A percentile compares a stretch with the other conserved stretches of the same genome.
phyloP scores from a whole-genome alignment of 768 basidiomycete genomes.

The Trametes meyenii region DNA sequence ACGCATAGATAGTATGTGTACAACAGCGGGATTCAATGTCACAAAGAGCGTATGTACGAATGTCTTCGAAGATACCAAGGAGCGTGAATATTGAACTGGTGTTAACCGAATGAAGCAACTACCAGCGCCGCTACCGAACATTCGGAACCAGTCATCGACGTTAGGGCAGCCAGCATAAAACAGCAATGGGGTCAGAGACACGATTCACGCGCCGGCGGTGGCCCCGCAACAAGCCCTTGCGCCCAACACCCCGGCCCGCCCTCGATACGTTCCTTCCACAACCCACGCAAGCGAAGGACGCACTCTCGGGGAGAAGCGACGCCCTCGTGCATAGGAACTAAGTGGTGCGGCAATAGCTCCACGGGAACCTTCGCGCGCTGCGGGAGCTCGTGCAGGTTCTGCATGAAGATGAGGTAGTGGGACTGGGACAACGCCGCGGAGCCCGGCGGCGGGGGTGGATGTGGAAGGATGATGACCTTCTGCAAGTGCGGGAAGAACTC shows the following conservation, averaged over 20 bases:
- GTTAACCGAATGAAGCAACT: too few species aligned
- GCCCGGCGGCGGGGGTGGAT: slow-evolving; percentile 10
- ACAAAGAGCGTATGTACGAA: too few species aligned
- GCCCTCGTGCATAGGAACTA: not conserved
- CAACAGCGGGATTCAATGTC: too few species aligned
- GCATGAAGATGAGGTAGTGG: slow-evolving; percentile 8
- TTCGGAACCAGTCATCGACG: too few species aligned
- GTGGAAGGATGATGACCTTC: slow-evolving; percentile 13
- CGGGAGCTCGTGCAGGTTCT: not conserved
- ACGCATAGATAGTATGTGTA: too few species aligned
- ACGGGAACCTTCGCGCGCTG: slow-evolving; percentile 1
- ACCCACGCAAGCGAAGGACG: not conserved
- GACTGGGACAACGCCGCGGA: not conserved
- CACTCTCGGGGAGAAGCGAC: slow-evolving; percentile 7
- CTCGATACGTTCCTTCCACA: slow-evolving; percentile 16
- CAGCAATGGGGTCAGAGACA: not conserved
- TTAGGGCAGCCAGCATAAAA: not conserved
- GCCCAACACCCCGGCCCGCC: slow-evolving; percentile 18
- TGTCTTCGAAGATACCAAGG: too few species aligned
- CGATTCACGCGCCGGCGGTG: not conserved
- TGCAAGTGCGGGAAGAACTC: slow-evolving; percentile 16
- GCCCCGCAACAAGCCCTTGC: not conserved
- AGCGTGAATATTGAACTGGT: too few species aligned
- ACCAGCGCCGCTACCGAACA: too few species aligned
- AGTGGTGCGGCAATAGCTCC: slow-evolving; percentile 12